Percentiles rank a stretch among this genome's conserved stretches.
phyloP scores from a whole-genome alignment of 495 filamentous ascomycete genomes.

The Saxophila tyrrhenica region DNA sequence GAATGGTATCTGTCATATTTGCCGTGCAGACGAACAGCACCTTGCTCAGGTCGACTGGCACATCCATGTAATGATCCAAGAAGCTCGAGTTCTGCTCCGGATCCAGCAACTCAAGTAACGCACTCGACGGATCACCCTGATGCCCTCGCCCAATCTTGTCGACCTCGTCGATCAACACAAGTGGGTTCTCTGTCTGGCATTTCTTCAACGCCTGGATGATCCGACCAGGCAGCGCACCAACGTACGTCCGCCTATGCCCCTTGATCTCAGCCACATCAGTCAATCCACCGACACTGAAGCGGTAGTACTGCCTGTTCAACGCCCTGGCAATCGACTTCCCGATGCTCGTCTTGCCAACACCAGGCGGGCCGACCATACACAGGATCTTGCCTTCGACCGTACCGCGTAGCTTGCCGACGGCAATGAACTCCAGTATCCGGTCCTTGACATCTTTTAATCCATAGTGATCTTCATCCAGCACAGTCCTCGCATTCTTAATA shows the following conservation, averaged over 20 bases:
- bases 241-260: slow-evolving; percentile 92
- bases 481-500: slow-evolving; percentile 76
- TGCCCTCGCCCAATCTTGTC: slow-evolving; percentile 96
- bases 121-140: slow-evolving; percentile 92
- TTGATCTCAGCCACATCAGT: slow-evolving; percentile 99
- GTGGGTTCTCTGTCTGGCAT: slow-evolving; percentile 94
- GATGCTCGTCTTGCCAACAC: slow-evolving; percentile 97
- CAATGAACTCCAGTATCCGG: slow-evolving; percentile 96
- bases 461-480: slow-evolving; percentile 95
- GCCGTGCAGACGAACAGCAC: slow-evolving; percentile 98
- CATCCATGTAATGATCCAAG: slow-evolving; percentile 97
- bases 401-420: slow-evolving; percentile 91
- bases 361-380: slow-evolving; percentile 92
- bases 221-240: slow-evolving; percentile 87
- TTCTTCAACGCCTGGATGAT: slow-evolving; percentile 99
- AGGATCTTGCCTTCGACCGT: slow-evolving; percentile 98
- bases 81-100: slow-evolving; percentile 97
- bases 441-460: slow-evolving; percentile 98
- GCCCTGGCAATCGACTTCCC: slow-evolving; percentile 96
- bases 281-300: slow-evolving; percentile 93
- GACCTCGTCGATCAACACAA: slow-evolving; percentile 94
- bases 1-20: slow-evolving; percentile 98
- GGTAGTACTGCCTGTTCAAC: slow-evolving; percentile 89
- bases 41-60: slow-evolving; percentile 94
- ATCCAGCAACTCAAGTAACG: slow-evolving; percentile 86